Conservation (phyloP, 2,329 filamentous ascomycete species). For the Ceratocystiopsis sp. region DNA sequence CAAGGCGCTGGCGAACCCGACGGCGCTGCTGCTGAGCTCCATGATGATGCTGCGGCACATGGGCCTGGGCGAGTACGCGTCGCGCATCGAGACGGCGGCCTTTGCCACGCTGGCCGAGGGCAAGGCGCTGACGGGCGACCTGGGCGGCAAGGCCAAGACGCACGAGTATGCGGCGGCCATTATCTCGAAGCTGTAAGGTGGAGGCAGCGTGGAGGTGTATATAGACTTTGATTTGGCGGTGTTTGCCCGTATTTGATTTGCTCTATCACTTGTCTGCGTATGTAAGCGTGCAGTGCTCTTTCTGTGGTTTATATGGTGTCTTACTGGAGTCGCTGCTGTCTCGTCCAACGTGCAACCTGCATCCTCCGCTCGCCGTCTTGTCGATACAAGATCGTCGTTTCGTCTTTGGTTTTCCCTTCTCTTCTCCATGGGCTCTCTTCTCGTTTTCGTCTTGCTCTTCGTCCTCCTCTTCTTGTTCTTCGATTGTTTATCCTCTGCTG, state of each 20-base stretch:
- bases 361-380: neutral
- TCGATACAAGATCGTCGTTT: neutral
- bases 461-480: neutral
- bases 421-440: neutral
- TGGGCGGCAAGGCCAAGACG: slow-evolving; percentile 93
- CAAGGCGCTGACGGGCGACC: slow-evolving; percentile 87
- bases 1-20: slow-evolving; percentile 91
- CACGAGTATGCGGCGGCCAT: slow-evolving; percentile 87
- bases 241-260: neutral
- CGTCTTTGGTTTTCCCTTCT: neutral
- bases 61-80: slow-evolving; percentile 70
- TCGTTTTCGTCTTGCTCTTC: neutral
- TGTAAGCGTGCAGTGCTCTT: no score
- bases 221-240: no score
- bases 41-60: slow-evolving; percentile 99
- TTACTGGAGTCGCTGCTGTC: no score
- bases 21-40: slow-evolving; percentile 81
- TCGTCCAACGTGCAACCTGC: no score
- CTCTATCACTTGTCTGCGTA: neutral
- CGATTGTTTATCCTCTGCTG: neutral
- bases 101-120: slow-evolving; percentile 92
- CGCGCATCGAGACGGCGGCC: slow-evolving; percentile 82
- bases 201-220: no score
- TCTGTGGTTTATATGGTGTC: no score
- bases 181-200: slow-evolving; percentile 47